Percentiles rank a stretch among this genome's conserved stretches.
phyloP scores from a whole-genome alignment of 2,329 filamentous ascomycete species.

The Colletotrichum orchidophilum region DNA sequence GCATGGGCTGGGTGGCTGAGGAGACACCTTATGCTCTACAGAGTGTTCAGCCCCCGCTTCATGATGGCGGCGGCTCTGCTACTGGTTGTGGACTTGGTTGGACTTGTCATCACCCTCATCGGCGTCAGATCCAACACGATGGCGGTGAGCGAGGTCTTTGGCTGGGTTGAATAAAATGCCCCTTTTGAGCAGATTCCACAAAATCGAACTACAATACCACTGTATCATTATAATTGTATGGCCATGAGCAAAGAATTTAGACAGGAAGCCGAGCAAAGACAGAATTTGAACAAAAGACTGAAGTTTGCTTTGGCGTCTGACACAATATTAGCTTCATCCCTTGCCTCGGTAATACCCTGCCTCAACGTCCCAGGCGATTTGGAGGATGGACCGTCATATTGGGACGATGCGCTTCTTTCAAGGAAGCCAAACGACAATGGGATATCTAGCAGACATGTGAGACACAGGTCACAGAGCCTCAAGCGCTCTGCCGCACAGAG shows the following conservation, averaged over 20 bases:
- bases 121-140: conserved; percentile 81
- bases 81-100: conserved; percentile 80
- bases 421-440: background rate
- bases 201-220: background rate
- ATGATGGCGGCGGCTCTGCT: conserved; percentile 81
- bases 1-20: conserved; percentile 89
- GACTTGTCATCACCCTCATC: conserved; percentile 74
- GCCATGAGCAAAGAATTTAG: background rate
- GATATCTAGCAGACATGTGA: background rate
- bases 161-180: conserved; percentile 66
- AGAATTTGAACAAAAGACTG: conserved; percentile 19
- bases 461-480: background rate
- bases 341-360: conserved; percentile 16
- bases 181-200: background rate
- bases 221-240: conserved; percentile 8
- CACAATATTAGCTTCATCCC: conserved; percentile 13
- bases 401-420: background rate
- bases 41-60: conserved; percentile 91
- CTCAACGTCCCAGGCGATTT: background rate
- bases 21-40: conserved; percentile 94
- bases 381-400: background rate
- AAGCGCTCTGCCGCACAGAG: background rate
- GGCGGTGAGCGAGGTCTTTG: conserved; percentile 89
- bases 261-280: background rate
- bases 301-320: conserved; percentile 23